phyloP scores from a whole-genome alignment of 1,284 basidiomycete genomes.

The Malassezia caprae region DNA sequence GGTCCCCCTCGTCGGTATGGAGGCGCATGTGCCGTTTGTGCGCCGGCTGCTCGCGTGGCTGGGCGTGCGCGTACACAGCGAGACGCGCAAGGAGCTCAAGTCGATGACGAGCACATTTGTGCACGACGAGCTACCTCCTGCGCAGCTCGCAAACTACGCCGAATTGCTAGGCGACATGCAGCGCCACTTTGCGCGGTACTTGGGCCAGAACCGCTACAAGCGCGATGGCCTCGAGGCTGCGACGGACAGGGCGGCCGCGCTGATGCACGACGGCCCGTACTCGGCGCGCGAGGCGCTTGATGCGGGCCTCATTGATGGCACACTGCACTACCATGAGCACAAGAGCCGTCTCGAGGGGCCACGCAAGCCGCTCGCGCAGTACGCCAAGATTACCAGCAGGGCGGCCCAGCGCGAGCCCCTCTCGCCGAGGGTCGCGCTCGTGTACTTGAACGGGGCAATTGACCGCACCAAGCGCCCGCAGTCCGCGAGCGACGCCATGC shows the following conservation, averaged over 20 bases:
- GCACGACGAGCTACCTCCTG: constrained; percentile 28
- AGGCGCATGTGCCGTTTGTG: constrained; percentile 32
- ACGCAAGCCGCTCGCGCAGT: constrained; percentile 31
- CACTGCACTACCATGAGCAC: constrained; percentile 32
- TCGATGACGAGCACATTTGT: constrained; percentile 39
- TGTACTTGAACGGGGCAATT: constrained; percentile 50
- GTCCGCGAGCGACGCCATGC: constrained; percentile 47
- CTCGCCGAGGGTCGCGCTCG: constrained; percentile 45
- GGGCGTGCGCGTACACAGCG: constrained; percentile 50
- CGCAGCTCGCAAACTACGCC: constrained; percentile 36
- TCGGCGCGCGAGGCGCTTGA: constrained; percentile 44
- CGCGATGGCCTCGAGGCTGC: constrained; percentile 23
- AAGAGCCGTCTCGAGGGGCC: neutral
- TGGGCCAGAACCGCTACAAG: constrained; percentile 34
- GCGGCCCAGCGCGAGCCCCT: neutral
- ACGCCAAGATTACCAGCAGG: constrained; percentile 23
- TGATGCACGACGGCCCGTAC: constrained; percentile 48
- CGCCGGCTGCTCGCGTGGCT: constrained; percentile 49
- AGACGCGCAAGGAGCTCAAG: constrained; percentile 50
- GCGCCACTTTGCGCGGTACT: constrained; percentile 25
- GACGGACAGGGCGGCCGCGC: constrained; percentile 34
- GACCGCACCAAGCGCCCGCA: constrained; percentile 33
- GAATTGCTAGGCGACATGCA: constrained; percentile 42
- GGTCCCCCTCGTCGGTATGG: constrained; percentile 49
- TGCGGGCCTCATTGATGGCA: constrained; percentile 47